Evolutionary conservation across 176 grass and related monocot species (phyloP).

Genomic region (Phoenix dactylifera): DNA sequence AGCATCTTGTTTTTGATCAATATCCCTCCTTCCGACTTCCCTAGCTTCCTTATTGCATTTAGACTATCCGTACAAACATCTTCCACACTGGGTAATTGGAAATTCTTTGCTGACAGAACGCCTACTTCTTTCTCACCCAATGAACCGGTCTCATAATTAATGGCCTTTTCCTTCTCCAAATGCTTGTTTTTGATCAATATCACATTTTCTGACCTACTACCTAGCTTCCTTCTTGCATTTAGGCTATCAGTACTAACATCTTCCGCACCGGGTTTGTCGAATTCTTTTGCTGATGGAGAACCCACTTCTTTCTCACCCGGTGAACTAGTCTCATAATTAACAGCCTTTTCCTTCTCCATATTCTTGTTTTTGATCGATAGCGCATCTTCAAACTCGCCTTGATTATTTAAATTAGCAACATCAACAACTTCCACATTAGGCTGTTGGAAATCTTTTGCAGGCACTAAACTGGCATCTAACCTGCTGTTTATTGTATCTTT

Average conservation of each 20-base stretch:
- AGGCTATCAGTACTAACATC: too few relatives aligned
- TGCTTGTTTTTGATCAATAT: neutral
- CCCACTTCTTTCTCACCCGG: neutral
- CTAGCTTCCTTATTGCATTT: too few relatives aligned
- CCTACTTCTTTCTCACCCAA: too few relatives aligned
- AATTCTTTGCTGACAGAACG: too few relatives aligned
- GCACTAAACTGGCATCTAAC: neutral
- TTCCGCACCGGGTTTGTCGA: too few relatives aligned
- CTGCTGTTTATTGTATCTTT: neutral
- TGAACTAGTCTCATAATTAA: constrained; percentile 8
- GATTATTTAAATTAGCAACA: constrained; percentile 4
- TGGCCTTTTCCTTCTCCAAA: too few relatives aligned
- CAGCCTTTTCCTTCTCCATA: too few relatives aligned
- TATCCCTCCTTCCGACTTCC: neutral
- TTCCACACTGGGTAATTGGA: too few relatives aligned
- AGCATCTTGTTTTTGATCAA: neutral
- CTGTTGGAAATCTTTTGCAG: constrained; percentile 7
- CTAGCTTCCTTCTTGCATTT: neutral
- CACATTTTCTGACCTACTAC: neutral
- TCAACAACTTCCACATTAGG: constrained; percentile 1
- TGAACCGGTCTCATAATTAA: too few relatives aligned
- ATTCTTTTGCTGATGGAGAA: too few relatives aligned
- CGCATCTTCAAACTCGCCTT: neutral
- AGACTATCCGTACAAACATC: too few relatives aligned
- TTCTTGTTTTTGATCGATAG: constrained; percentile 1